Percentiles rank a stretch among this genome's conserved stretches.
phyloP scores from a whole-genome alignment of 176 grass and related monocot species.

The Oryza glaberrima region DNA sequence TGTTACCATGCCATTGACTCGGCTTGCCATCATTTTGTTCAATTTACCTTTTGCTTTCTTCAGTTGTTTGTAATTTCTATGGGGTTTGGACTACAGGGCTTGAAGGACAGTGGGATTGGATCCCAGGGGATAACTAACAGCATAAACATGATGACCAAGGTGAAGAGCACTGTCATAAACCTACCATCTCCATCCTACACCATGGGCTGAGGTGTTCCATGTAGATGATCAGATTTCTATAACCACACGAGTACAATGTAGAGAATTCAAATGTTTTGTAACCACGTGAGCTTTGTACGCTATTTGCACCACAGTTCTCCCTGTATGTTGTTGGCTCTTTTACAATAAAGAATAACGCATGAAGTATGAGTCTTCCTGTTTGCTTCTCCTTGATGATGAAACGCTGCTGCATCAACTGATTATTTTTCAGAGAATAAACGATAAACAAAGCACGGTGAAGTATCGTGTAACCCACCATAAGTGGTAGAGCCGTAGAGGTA shows the following conservation, averaged over 20 bases:
- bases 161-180: slow-evolving; percentile 98
- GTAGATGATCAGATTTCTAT: slow-evolving; percentile 19
- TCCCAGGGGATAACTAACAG: slow-evolving; percentile 99
- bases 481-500: not conserved
- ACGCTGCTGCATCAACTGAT: not conserved
- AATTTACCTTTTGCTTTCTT: not conserved
- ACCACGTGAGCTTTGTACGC: slow-evolving; percentile 25
- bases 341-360: slow-evolving; percentile 36
- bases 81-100: slow-evolving; percentile 56
- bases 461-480: not conserved
- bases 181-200: slow-evolving; percentile 87
- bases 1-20: not conserved
- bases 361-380: not conserved
- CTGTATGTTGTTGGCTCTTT: slow-evolving; percentile 37
- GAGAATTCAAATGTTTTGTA: slow-evolving; percentile 44
- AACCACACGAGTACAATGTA: slow-evolving; percentile 32
- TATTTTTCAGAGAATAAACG: not conserved
- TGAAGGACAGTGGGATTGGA: slow-evolving; percentile 97
- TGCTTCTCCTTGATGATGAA: not conserved
- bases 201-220: slow-evolving; percentile 68
- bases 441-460: not conserved
- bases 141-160: slow-evolving; percentile 99
- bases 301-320: slow-evolving; percentile 22
- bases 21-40: not conserved
- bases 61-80: slow-evolving; percentile 6